phyloP scores from a whole-genome alignment of 2,329 filamentous ascomycete species.

The Trichoderma breve region DNA sequence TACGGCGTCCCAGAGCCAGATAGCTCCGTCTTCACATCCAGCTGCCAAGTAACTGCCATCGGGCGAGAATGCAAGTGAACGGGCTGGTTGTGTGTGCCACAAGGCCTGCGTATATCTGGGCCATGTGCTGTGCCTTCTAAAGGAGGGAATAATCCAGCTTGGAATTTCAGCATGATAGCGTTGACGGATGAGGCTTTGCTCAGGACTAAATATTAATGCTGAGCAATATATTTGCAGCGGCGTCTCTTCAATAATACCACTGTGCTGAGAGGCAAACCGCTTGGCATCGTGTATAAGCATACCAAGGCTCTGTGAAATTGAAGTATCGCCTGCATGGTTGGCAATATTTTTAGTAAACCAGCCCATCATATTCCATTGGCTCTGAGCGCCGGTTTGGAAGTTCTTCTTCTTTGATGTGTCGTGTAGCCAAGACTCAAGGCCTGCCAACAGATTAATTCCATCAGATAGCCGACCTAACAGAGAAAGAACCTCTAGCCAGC shows the following conservation, averaged over 20 bases:
- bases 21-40: neutral
- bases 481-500: neutral
- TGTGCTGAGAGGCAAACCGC: neutral
- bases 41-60: neutral
- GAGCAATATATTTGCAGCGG: neutral
- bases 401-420: neutral
- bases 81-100: accelerated
- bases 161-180: neutral
- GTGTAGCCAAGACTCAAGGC: neutral
- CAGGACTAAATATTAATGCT: neutral
- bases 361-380: neutral
- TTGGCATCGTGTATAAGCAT: neutral
- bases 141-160: neutral
- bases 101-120: neutral
- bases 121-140: neutral
- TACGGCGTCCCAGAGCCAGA: neutral
- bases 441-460: neutral
- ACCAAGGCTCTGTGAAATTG: neutral
- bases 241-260: neutral
- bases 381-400: neutral
- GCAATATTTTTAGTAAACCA: too few relatives aligned
- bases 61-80: neutral
- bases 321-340: too few relatives aligned
- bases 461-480: neutral
- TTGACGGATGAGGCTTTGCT: neutral